Evolutionary conservation across 345 rosid species (phyloP).

Genomic region (Citrus cavaleriei): DNA sequence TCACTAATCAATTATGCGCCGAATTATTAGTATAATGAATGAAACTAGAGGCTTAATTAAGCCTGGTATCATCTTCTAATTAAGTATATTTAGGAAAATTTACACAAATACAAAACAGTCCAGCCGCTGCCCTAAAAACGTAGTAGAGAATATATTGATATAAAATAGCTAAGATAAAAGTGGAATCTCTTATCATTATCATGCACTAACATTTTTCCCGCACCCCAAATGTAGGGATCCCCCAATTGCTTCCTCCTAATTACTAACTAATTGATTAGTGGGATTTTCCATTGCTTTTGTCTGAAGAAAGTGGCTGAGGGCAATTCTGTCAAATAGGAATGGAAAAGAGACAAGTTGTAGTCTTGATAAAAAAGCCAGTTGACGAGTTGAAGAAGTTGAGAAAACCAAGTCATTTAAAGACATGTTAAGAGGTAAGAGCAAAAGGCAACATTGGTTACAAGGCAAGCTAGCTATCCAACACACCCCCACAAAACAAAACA

Average conservation of each 20-base stretch:
- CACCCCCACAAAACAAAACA: neutral
- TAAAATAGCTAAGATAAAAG: conserved; percentile 1
- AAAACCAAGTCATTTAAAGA: conserved; percentile 20
- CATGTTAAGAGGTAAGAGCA: conserved; percentile 20
- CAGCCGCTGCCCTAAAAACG: neutral
- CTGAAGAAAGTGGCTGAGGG: conserved; percentile 53
- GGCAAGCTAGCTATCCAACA: conserved; percentile 28
- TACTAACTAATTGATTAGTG: conserved; percentile 20
- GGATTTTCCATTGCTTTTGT: conserved; percentile 53
- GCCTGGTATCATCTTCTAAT: neutral
- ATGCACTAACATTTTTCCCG: conserved; percentile 13
- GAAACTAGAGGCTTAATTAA: neutral
- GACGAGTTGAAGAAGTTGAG: neutral
- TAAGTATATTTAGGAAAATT: neutral
- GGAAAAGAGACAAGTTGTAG: conserved; percentile 22
- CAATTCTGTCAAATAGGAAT: conserved; percentile 13
- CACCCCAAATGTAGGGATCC: conserved; percentile 32
- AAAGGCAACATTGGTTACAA: conserved; percentile 42
- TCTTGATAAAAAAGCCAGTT: neutral
- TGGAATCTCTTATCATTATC: conserved; percentile 15
- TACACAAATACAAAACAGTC: neutral
- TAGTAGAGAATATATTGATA: conserved; percentile 5
- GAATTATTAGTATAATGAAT: neutral
- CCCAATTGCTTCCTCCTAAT: conserved; percentile 23
- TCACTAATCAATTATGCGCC: neutral